These are phyloP conservation scores for Bruguiera hainesii DNA, from an alignment of 441 rosid genomes.

Conservation along the genomic window DNA sequence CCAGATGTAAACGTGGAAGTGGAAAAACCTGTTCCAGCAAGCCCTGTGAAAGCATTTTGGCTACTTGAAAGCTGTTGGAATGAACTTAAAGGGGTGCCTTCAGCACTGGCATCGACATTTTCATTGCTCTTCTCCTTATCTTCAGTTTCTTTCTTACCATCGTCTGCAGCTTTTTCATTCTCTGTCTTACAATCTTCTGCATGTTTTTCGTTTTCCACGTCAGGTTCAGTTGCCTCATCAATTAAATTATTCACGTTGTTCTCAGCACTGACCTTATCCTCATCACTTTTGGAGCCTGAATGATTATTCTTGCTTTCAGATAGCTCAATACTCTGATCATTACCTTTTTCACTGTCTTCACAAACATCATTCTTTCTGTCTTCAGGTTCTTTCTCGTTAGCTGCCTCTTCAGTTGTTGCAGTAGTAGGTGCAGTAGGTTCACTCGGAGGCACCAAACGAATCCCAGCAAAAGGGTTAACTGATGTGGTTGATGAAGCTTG, in stretches of 20 bases:
- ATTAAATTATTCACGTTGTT: not conserved
- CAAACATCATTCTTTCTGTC: constrained; percentile 25
- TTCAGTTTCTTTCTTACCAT: constrained; percentile 27
- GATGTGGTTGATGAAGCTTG: constrained; percentile 40
- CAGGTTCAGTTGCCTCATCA: constrained; percentile 1
- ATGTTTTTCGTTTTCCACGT: constrained; percentile 5
- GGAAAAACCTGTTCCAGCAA: constrained; percentile 83
- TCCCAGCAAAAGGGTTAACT: constrained; percentile 81
- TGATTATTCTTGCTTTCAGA: constrained; percentile 18
- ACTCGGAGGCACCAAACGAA: constrained; percentile 47
- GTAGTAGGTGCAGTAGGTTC: constrained; percentile 26
- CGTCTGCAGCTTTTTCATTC: constrained; percentile 17
- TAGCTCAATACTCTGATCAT: not conserved
- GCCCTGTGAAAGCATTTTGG: constrained; percentile 86
- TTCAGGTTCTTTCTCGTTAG: constrained; percentile 33
- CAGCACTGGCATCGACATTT: constrained; percentile 40
- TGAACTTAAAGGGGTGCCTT: constrained; percentile 50
- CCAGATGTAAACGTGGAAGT: constrained; percentile 60
- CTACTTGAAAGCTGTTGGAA: constrained; percentile 89
- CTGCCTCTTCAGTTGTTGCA: constrained; percentile 26
- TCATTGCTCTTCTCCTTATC: constrained; percentile 34
- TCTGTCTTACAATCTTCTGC: constrained; percentile 13
- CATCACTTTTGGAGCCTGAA: constrained; percentile 9
- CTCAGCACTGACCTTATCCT: constrained; percentile 13
- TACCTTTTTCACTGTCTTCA: not conserved